Evolutionary conservation across 768 basidiomycete genomes (phyloP).

Genomic region (Agaricus bisporus): DNA sequence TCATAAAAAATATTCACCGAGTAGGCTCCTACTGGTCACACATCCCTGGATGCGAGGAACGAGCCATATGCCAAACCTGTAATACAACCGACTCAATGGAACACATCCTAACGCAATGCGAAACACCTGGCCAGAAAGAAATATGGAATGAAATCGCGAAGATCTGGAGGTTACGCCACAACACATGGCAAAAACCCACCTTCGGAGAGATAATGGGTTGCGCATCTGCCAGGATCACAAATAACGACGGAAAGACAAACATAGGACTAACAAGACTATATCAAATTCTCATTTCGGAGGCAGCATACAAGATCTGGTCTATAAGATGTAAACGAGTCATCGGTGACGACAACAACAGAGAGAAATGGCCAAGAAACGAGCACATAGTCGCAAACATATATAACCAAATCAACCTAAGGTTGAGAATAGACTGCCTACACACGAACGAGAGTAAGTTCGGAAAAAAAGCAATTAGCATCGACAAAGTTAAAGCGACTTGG

Average conservation of each 20-base stretch:
- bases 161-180: background rate
- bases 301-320: background rate
- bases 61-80: background rate
- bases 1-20: background rate
- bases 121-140: background rate
- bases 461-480: background rate
- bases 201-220: background rate
- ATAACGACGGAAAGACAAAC: background rate
- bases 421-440: background rate
- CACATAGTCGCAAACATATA: background rate
- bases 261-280: background rate
- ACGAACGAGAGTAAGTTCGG: background rate
- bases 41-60: background rate
- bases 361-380: background rate
- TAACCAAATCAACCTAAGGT: background rate
- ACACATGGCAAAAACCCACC: background rate
- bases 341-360: background rate
- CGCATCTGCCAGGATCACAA: background rate
- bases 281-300: background rate
- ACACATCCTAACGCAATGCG: background rate
- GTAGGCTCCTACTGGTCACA: background rate
- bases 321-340: background rate
- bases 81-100: background rate
- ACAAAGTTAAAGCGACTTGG: background rate
- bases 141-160: background rate